phyloP scores from a whole-genome alignment of 768 basidiomycete species.

The Boletus rubropictus region DNA sequence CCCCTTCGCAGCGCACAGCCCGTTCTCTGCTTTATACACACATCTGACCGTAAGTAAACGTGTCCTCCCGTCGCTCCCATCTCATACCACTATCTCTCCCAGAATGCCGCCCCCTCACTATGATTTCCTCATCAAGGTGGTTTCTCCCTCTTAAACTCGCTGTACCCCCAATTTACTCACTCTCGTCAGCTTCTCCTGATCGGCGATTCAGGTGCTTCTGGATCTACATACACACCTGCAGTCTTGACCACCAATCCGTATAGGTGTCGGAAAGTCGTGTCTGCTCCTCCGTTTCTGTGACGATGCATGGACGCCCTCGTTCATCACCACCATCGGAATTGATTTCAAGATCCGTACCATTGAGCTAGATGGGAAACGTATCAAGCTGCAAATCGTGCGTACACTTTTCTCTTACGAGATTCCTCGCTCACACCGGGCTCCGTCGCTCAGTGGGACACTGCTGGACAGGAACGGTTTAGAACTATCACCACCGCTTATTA shows the following conservation, averaged over 20 bases:
- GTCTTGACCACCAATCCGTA: conserved; percentile 18
- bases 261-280: conserved; percentile 95
- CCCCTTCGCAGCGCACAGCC: background rate
- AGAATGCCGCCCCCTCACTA: conserved; percentile 89
- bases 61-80: background rate
- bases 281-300: conserved; percentile 96
- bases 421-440: background rate
- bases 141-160: conserved; percentile 7
- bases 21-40: background rate
- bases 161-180: background rate
- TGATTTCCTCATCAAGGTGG: conserved; percentile 92
- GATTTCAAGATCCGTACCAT: conserved; percentile 99
- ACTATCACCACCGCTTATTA: conserved; percentile 99
- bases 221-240: background rate
- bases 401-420: background rate
- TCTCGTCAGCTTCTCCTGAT: conserved; percentile 77
- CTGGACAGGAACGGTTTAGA: conserved; percentile 96
- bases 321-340: conserved; percentile 99
- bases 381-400: conserved; percentile 97
- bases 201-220: conserved; percentile 77
- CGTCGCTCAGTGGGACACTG: conserved; percentile 86
- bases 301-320: conserved; percentile 98
- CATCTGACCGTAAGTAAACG: background rate
- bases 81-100: background rate
- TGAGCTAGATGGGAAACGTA: conserved; percentile 94